Evolutionary conservation across 352 stramenopile species (phyloP), one percentile per base, ranked within the genome.

Genomic region (Pythium dissotocum): DNA sequence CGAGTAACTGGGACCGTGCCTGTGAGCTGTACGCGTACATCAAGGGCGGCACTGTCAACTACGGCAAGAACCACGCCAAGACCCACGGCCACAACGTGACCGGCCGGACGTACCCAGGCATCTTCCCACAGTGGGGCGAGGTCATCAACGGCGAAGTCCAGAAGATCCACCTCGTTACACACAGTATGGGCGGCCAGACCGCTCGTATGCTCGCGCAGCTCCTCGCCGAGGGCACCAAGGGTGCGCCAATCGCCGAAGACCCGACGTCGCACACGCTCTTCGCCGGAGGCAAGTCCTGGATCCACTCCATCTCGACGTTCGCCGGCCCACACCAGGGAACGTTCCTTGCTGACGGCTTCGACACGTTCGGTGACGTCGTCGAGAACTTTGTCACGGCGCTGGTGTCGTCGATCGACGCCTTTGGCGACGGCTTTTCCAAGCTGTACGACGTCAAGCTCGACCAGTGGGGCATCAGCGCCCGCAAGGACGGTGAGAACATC

Each of bases 21-120:
- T 83, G 73, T 44, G 78, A 86, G 63, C 61, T 86, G 1, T 86
- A 77, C 70, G 76, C 78, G 48, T 72, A 79, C 54, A 81, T 86
- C 62, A 82, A 82, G 54, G 77, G 77, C 46, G 72, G 70, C 44
- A 69, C 56, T 2, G 76, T 83, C 35, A 61, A 81, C 72, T 85
- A 85, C 59, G 77, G 77, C 35, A 48, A 44, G 6, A 71, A 74
- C 53, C 77, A 85, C 74, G 57, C 72, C 6, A 53, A 63, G 6
- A 48, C 38, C 10, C 62, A 80, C 58, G 54, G 57, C 55, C 77
- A 85, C 63, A 71, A 61, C 6, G 53, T 36, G 30, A 77, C 64
- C 14, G 75, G 75, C 4, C 64, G 65, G 4, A 77, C 67, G 33
- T 79, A 64, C 51, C 53, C 69, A 10, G 77, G 77, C 28, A 24